Conservation (phyloP, 495 filamentous ascomycete genomes). For the Wilcoxina mikolae region DNA sequence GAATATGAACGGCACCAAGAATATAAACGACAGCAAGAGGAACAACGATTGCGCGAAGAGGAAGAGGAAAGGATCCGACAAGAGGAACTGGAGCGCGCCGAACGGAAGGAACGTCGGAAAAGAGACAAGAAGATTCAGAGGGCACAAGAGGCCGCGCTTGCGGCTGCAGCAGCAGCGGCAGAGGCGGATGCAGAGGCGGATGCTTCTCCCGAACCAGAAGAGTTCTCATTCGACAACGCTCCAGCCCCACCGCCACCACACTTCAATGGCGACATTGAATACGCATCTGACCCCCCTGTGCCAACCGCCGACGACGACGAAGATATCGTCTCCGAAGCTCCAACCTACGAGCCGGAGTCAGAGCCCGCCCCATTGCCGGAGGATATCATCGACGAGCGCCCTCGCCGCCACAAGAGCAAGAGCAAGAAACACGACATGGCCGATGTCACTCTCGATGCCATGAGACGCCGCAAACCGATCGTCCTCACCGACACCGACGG, state of each 20-base stretch:
- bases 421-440: constrained; percentile 1
- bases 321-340: background rate
- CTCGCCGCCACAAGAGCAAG: background rate
- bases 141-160: background rate
- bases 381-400: constrained; percentile 1
- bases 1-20: background rate
- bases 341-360: background rate
- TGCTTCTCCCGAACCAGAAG: no score
- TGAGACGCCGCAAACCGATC: background rate
- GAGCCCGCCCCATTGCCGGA: background rate
- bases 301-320: background rate
- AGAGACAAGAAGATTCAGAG: background rate
- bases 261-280: background rate
- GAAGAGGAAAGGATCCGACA: background rate
- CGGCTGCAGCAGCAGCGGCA: background rate
- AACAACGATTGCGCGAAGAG: background rate
- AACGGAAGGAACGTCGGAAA: background rate
- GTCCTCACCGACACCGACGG: constrained; percentile 1
- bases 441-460: background rate
- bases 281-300: background rate
- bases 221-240: no score
- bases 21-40: background rate
- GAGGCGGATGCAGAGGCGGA: background rate
- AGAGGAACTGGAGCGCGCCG: background rate
- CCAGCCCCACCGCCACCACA: no score